Evolutionary conservation across 2,329 filamentous ascomycete genomes (phyloP).

Genomic region (Dothiorella sarmentorum): DNA sequence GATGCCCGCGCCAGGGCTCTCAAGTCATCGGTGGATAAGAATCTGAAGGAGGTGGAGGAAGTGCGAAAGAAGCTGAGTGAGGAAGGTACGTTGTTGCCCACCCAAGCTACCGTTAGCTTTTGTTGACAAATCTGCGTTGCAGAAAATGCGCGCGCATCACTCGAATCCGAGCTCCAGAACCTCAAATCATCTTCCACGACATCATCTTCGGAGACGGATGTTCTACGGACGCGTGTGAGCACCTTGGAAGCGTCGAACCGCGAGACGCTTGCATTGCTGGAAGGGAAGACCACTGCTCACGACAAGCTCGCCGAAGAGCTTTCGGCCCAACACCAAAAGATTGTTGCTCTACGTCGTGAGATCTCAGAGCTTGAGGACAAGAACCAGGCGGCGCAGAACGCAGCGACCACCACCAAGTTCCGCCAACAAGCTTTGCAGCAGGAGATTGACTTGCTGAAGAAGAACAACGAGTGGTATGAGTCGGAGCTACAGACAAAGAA

Average conservation of each 20-base stretch:
- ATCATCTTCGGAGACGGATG: constrained; percentile 70
- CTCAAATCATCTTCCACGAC: constrained; percentile 71
- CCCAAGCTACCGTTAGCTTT: not conserved
- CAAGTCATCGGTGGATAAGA: constrained; percentile 78
- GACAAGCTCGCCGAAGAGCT: constrained; percentile 83
- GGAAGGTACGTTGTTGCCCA: constrained; percentile 60
- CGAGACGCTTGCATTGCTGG: constrained; percentile 82
- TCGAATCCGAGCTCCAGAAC: constrained; percentile 78
- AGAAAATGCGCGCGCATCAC: constrained; percentile 72
- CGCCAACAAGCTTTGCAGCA: constrained; percentile 86
- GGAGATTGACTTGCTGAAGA: constrained; percentile 82
- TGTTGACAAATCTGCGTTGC: constrained; percentile 10
- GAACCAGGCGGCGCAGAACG: constrained; percentile 75
- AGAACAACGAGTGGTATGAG: constrained; percentile 91
- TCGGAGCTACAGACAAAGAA: constrained; percentile 87
- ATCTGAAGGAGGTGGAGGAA: constrained; percentile 77
- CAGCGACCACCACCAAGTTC: constrained; percentile 79
- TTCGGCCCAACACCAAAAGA: constrained; percentile 83
- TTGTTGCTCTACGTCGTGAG: constrained; percentile 77
- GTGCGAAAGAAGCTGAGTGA: constrained; percentile 75
- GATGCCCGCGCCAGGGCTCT: constrained; percentile 80
- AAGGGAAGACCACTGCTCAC: constrained; percentile 83
- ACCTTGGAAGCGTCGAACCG: constrained; percentile 89
- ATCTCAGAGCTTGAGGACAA: constrained; percentile 77
- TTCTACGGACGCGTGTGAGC: constrained; percentile 75